Base-by-base conservation (phyloP, 192 early-diverging fungal genomes). In the Gorgonomyces haynaldii region DNA sequence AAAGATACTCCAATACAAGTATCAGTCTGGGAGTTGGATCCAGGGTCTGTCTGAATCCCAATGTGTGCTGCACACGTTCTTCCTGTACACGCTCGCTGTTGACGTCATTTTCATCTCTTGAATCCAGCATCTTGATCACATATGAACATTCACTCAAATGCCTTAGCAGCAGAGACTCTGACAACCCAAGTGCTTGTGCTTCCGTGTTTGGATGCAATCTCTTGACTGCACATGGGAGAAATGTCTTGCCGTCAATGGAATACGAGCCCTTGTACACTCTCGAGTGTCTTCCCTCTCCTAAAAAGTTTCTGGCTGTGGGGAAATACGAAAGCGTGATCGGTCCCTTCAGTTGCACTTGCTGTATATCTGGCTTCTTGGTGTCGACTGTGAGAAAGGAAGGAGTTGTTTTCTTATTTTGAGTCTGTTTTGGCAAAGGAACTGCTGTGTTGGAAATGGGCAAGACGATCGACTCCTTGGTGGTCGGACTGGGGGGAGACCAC, bases 211-310 rank as follows among this genome's bases (percentile, higher is more conserved):
- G 38, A 32, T 76, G 63, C 59, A 76, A 42, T 25, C 67, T 61
- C 44, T 76, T 76, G 8, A 76, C 64, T 10, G 73, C 73, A 50
- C 73, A 76, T 10, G 57, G 42, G 1, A 34, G 26, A 9, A 38
- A 30, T 13, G 1, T 34, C 21, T 10, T 31, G 21, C 45, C 26
- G 29, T n/a, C 23, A n/a, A 25, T 32, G 1, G 38, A 25, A 22
- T 70, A 75, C 6, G 58, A 49, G 1, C 62, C 67, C 2, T 50
- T 23, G 40, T 53, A 76, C 6, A 76, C 73, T 47, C 41, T 41
- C 12, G 66, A 54, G 32, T 69, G 70, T 2, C 66, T 34, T 1
- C 73, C 73, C 30, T 76, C 54, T 6, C 73, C 73, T 3, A 76
- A 53, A 53, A 66, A 72, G 44, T 76, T 72, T 34, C 59, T 66